Evolutionary conservation across 345 rosid genomes (phyloP).

Genomic region (Pelargonium nanum): DNA sequence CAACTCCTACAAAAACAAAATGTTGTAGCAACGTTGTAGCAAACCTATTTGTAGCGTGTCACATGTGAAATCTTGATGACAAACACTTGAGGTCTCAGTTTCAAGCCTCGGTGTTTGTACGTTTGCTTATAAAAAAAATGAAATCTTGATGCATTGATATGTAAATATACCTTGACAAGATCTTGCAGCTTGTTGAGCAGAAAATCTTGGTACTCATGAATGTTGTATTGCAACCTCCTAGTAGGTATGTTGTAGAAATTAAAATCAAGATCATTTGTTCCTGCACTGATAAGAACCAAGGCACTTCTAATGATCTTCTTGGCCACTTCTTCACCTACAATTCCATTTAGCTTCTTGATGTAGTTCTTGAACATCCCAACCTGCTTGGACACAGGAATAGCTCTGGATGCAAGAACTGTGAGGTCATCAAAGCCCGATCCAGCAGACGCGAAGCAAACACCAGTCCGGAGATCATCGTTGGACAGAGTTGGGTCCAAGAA

Average conservation of each 20-base stretch:
- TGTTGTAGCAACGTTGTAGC: too few relatives aligned
- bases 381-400: conserved; percentile 35
- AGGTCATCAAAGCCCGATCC: conserved; percentile 36
- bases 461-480: conserved; percentile 14
- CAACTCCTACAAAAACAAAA: conserved; percentile 24
- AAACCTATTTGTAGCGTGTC: too few relatives aligned
- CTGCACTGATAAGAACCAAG: conserved; percentile 42
- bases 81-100: too few relatives aligned
- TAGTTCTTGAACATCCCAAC: conserved; percentile 28
- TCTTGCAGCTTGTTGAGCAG: conserved; percentile 18
- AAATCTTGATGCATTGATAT: neutral
- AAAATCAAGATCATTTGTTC: conserved; percentile 41
- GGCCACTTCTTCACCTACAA: conserved; percentile 31
- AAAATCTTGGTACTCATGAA: conserved; percentile 37
- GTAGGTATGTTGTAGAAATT: conserved; percentile 35
- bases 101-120: too few relatives aligned
- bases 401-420: conserved; percentile 9
- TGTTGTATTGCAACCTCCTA: conserved; percentile 24
- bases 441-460: conserved; percentile 37
- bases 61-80: too few relatives aligned
- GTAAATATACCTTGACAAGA: conserved; percentile 29
- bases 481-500: conserved; percentile 30
- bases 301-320: conserved; percentile 25
- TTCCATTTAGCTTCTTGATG: conserved; percentile 16
- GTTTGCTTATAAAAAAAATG: too few relatives aligned